A percentile compares a stretch with the other conserved stretches of the same genome.
Evolutionary conservation across 2,329 filamentous ascomycete species (phyloP).

Genomic region (Aspergillus bombycis): DNA sequence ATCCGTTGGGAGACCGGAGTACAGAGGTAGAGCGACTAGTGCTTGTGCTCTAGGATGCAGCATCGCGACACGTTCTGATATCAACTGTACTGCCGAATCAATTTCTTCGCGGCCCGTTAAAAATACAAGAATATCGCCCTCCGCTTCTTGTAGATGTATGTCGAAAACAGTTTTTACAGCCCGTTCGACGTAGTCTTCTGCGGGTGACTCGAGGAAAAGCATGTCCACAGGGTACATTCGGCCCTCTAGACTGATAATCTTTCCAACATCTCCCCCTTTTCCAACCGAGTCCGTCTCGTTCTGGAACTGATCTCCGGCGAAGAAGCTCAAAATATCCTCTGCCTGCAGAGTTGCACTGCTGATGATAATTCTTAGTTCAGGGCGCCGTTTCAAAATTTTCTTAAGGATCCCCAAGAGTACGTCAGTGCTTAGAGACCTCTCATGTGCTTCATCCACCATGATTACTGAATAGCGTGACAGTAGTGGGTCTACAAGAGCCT

Average conservation of each 20-base stretch:
- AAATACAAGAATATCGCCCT: slow-evolving; percentile 89
- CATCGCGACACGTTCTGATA: slow-evolving; percentile 70
- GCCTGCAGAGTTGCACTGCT: slow-evolving; percentile 94
- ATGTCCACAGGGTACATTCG: slow-evolving; percentile 87
- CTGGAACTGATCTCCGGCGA: slow-evolving; percentile 54
- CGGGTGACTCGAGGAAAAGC: slow-evolving; percentile 75
- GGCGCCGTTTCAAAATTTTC: slow-evolving; percentile 79
- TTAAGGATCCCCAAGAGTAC: slow-evolving; percentile 87
- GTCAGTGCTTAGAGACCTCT: slow-evolving; percentile 89
- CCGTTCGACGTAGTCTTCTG: slow-evolving; percentile 84
- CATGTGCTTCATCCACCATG: slow-evolving; percentile 97
- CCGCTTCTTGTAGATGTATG: slow-evolving; percentile 78
- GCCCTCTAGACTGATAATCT: slow-evolving; percentile 83
- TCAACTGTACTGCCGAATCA: slow-evolving; percentile 75
- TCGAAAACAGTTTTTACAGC: slow-evolving; percentile 82
- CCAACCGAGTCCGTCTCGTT: slow-evolving; percentile 37
- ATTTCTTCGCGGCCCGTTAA: slow-evolving; percentile 93
- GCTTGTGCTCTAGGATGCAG: slow-evolving; percentile 62
- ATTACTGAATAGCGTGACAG: slow-evolving; percentile 90
- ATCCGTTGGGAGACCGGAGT: slow-evolving; percentile 84
- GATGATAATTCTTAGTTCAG: slow-evolving; percentile 83
- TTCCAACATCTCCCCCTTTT: slow-evolving; percentile 52
- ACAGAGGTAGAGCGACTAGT: slow-evolving; percentile 76
- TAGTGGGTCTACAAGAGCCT: slow-evolving; percentile 90
- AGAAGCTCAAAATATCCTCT: slow-evolving; percentile 81